These are phyloP conservation scores for Gonium pectorale DNA, from an alignment of 139 green algal species.

Conservation along the genomic window DNA sequence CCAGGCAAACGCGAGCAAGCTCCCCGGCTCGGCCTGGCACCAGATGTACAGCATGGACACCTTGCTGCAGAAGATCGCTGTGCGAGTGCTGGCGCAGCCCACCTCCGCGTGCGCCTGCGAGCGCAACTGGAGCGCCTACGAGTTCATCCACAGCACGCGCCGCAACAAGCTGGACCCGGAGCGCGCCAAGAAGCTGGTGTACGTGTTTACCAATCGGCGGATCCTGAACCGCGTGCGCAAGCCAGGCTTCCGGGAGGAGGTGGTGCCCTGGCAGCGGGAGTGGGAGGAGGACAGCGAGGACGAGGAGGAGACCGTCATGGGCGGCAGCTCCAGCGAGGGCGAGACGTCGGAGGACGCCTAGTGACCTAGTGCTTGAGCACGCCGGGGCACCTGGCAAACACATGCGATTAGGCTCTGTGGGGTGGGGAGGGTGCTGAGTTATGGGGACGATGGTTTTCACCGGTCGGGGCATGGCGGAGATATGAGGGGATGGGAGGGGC, in stretches of 20 bases:
- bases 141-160: conserved; percentile 45
- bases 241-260: not conserved
- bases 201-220: conserved; percentile 46
- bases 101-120: conserved; percentile 14
- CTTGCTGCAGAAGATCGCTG: not conserved
- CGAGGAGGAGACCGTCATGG: not conserved
- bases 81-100: not conserved
- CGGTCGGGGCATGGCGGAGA: no score
- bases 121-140: conserved; percentile 53
- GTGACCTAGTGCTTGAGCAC: no score
- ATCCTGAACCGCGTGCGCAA: not conserved
- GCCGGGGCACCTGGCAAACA: no score
- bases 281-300: not conserved
- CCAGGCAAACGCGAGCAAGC: not conserved
- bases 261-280: not conserved
- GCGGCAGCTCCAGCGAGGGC: no score
- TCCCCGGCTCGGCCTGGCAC: not conserved
- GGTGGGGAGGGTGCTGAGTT: no score
- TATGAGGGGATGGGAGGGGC: no score
- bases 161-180: conserved; percentile 34
- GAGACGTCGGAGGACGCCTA: no score
- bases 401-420: no score
- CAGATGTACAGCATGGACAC: not conserved
- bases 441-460: no score
- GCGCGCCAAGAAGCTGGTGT: conserved; percentile 38